A percentile compares a stretch with the other conserved stretches of the same genome.
Conservation (phyloP, 2,329 filamentous ascomycete genomes). For the Pseudogymnoascus pannorum region DNA sequence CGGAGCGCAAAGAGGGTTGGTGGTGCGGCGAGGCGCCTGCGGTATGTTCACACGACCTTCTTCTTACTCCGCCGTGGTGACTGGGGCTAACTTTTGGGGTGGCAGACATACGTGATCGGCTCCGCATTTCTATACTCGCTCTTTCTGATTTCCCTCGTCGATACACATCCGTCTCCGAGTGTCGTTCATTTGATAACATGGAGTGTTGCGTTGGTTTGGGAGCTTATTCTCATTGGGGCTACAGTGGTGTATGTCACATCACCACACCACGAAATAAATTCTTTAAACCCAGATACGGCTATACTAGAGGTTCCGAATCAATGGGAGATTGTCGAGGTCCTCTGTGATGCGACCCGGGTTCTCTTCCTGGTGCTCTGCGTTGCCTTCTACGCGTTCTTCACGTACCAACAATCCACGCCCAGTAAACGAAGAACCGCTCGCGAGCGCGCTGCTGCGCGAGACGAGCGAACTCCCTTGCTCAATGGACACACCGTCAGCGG, state of each 20-base stretch:
- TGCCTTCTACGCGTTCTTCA: constrained; percentile 52
- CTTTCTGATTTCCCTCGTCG: constrained; percentile 77
- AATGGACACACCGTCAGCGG: constrained; percentile 21
- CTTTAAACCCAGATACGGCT: constrained; percentile 32
- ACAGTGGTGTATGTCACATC: constrained; percentile 62
- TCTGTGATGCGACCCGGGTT: constrained; percentile 61
- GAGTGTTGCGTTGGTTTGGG: constrained; percentile 63
- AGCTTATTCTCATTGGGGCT: constrained; percentile 62
- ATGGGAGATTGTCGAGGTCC: constrained; percentile 60
- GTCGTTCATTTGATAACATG: constrained; percentile 74
- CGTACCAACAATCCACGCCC: constrained; percentile 27
- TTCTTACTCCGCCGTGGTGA: not conserved
- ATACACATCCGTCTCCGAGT: constrained; percentile 74
- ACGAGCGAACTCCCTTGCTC: constrained; percentile 60
- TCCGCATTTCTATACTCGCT: constrained; percentile 83
- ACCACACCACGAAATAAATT: constrained; percentile 52
- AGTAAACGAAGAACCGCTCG: constrained; percentile 34
- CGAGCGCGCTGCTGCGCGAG: constrained; percentile 34
- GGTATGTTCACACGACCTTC: constrained; percentile 43
- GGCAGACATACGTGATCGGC: constrained; percentile 74
- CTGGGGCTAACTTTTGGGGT: not conserved
- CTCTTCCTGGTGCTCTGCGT: constrained; percentile 49
- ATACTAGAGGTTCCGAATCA: constrained; percentile 28
- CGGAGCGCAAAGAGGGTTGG: constrained; percentile 58
- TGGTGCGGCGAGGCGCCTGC: constrained; percentile 76